Evolutionary conservation across 257 asterid species (phyloP), one percentile per base, ranked within the genome.

Genomic region (Fraxinus americana): DNA sequence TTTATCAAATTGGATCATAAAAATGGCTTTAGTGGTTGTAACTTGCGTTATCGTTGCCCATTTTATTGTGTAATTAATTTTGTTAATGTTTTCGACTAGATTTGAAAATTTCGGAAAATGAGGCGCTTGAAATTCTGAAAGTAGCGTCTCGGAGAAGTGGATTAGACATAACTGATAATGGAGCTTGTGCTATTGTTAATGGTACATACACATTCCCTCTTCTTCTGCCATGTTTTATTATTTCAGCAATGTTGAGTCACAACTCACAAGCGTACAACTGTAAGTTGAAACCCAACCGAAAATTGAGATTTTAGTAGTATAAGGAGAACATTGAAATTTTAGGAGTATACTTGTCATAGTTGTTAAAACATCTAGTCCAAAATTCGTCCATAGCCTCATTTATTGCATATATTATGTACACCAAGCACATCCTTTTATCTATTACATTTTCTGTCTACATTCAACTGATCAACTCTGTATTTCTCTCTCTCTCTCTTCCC

Each of bases 101-200:
- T 80, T 86, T 94, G 90, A 87, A 83, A 66, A 86, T 94, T 80
- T 78, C 95, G 54, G 98, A 90, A 82, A 81, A 76, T 41, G 97
- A 92, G 84, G 94, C 92, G 29, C 82, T 41, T 77, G 88, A 75
- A 78, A 89, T 92, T 83, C 77, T 92, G 78, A 90, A 82, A 79
- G 88, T 80, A 75, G 92, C 83, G 36, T 88, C 93, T 41, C 86
- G 80, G 72, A 89, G 94, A 82, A 86, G 78, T 72, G 91, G 91
- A 70, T 43, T 50, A 4, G 90, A 80, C 83, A 87, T 81, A 77
- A 79, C 82, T 76, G 90, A 86, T 39, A 73, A 65, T 75, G 87
- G 85, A 83, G 77, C 80, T 79, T 80, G 50, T 63, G 83, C 89
- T 35, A 83, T 86, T 86, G 86, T 89, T 78, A 87, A 88, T 80